Base-by-base conservation (phyloP, 2,329 filamentous ascomycete species). In the Ophiostoma sp. region DNA sequence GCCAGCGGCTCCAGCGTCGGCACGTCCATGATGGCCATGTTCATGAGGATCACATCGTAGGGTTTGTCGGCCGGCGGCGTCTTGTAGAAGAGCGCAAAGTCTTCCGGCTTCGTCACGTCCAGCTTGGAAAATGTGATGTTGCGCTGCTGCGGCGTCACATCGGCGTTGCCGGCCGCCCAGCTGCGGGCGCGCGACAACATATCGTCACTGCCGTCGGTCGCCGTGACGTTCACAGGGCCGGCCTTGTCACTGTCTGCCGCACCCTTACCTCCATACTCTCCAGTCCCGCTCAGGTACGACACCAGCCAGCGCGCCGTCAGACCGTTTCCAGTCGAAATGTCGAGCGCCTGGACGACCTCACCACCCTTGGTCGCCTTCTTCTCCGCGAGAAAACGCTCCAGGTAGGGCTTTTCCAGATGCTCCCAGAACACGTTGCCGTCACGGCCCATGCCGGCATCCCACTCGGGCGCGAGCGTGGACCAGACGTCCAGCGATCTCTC, bases 21-120 rank as follows among this genome's bases (percentile, higher is more conserved):
- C 3, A 87, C 79, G 72, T 86, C 85, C 83, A 86, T 86, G 59
- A 86, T 78, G 9, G 84, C 85, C 82, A 86, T 86, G 77, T 86
- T 87, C 75, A 85, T 83, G 22, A 83, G 79, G 28, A 86, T 78
- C 22, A 85, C 78, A 72, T 86, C 84, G 75, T 85, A 86, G 61
- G 61, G 72, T 52, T 28, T 45, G 9, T 69, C 25, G 5, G 64
- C 42, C 42, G 25, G 42, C 15, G 64, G 11, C 36, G 39, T 17
- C 6, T 33, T 74, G 69, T 74, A 66, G 68, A 76, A 75, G 6
- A 52, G 39, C 6, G 22, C 28, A 78, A 83, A 80, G 6, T 78
- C 79, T 15, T 76, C 77, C 19, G 75, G 71, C 33, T 79, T 76
- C 36, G 84, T 85, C 11, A 84, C 81, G 75, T 85, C 83, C 25